Evolutionary conservation across 768 basidiomycete species (phyloP).

Genomic region (Leccinum uliginosum): DNA sequence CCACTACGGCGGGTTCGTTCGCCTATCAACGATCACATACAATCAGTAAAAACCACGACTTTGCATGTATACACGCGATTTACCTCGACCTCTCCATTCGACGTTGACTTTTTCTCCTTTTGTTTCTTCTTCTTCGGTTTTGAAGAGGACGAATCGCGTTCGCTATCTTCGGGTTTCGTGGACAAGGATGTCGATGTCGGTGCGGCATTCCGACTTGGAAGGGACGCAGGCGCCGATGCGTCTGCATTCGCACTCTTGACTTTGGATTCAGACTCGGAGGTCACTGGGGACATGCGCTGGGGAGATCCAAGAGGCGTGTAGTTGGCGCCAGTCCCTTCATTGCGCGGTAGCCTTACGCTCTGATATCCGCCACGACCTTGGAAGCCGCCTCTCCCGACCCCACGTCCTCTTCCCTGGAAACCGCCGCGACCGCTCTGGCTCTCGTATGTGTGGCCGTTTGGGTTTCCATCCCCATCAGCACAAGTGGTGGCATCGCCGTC

Average conservation of each 20-base stretch:
- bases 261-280: constrained; percentile 9
- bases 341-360: constrained; percentile 21
- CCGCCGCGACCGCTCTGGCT: constrained; percentile 5
- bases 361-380: constrained; percentile 25
- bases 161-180: constrained; percentile 1
- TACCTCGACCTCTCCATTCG: constrained; percentile 9
- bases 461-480: constrained; percentile 15
- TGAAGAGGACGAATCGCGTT: background rate
- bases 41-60: constrained; percentile 7
- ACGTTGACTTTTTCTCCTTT: constrained; percentile 16
- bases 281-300: constrained; percentile 43
- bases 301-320: constrained; percentile 67
- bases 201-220: background rate
- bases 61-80: constrained; percentile 2
- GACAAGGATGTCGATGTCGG: background rate
- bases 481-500: background rate
- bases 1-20: background rate
- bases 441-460: constrained; percentile 10
- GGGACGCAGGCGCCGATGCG: background rate
- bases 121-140: constrained; percentile 20
- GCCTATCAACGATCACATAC: constrained; percentile 1
- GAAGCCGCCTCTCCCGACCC: constrained; percentile 33
- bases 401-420: constrained; percentile 26
- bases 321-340: constrained; percentile 58
- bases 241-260: background rate